A percentile compares a stretch with the other conserved stretches of the same genome.
These are phyloP conservation scores for Alloteropsis angusta DNA, from an alignment of 202 grass and related monocot genomes.

Conservation along the genomic window DNA sequence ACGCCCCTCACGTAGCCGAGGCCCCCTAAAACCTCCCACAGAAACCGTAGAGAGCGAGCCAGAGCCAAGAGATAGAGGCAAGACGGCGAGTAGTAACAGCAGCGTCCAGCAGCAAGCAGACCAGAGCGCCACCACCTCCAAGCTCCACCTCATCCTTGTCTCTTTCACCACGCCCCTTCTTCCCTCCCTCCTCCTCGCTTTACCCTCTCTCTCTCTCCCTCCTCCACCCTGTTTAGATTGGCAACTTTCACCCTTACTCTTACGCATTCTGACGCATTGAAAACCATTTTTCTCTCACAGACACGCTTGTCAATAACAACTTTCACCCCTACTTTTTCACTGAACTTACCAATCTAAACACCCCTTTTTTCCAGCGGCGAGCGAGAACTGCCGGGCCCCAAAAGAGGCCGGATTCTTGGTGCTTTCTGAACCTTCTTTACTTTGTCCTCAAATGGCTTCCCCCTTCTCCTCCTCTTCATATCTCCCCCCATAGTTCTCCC, in stretches of 20 bases:
- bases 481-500: background rate
- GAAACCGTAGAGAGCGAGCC: background rate
- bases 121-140: background rate
- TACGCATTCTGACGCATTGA: too few relatives aligned
- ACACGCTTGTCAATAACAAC: too few relatives aligned
- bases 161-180: constrained; percentile 11
- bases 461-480: background rate
- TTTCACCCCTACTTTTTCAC: too few relatives aligned
- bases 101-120: background rate
- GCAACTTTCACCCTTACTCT: too few relatives aligned
- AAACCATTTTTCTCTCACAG: too few relatives aligned
- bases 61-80: too few relatives aligned
- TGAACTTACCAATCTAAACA: too few relatives aligned
- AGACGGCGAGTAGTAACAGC: background rate
- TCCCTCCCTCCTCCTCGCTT: constrained; percentile 14
- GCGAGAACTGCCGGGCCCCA: constrained; percentile 26
- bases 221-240: too few relatives aligned
- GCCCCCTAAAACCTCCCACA: background rate
- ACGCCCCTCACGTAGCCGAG: background rate
- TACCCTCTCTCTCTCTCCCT: background rate
- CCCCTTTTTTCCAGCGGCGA: constrained; percentile 12
- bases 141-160: constrained; percentile 16
- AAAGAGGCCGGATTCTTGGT: constrained; percentile 35
- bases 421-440: constrained; percentile 49
- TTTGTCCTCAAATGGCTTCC: constrained; percentile 37